Percentiles rank a stretch among this genome's conserved stretches.
Conservation (phyloP, 176 grass and related monocot genomes). For the Aechmea fasciata region DNA sequence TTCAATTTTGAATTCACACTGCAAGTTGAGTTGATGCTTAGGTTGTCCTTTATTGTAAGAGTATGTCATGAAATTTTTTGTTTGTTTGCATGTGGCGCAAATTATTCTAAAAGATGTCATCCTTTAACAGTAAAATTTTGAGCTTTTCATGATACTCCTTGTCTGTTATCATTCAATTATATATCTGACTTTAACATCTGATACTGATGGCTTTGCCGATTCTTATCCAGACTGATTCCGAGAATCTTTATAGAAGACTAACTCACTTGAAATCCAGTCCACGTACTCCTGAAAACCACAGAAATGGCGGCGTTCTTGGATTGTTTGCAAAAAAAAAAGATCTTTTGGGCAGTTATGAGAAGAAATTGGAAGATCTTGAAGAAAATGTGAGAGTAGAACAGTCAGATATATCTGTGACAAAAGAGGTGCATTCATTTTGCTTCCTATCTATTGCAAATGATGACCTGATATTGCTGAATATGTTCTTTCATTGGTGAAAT, state of each 20-base stretch:
- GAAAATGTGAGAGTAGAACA: slow-evolving; percentile 87
- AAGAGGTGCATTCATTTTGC: slow-evolving; percentile 35
- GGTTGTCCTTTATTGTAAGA: background rate
- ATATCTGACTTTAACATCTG: background rate
- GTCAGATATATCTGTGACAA: slow-evolving; percentile 44
- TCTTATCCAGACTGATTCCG: slow-evolving; percentile 62
- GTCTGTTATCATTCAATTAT: background rate
- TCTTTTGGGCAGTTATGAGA: slow-evolving; percentile 35
- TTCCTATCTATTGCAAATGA: background rate
- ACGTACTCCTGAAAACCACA: slow-evolving; percentile 21
- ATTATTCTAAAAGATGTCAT: background rate
- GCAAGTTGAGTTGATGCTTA: background rate
- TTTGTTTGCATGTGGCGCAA: background rate
- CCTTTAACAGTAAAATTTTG: background rate
- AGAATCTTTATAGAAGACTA: slow-evolving; percentile 66
- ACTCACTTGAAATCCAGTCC: slow-evolving; percentile 45
- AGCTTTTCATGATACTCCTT: background rate
- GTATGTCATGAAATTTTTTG: background rate
- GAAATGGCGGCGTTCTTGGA: slow-evolving; percentile 35
- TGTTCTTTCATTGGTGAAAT: background rate
- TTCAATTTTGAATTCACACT: background rate
- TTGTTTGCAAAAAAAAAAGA: slow-evolving; percentile 51
- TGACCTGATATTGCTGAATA: background rate
- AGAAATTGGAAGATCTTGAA: slow-evolving; percentile 72
- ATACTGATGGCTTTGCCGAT: slow-evolving; percentile 14